phyloP scores from a whole-genome alignment of 1,284 basidiomycete genomes.

The Leccinum pallidistipes region DNA sequence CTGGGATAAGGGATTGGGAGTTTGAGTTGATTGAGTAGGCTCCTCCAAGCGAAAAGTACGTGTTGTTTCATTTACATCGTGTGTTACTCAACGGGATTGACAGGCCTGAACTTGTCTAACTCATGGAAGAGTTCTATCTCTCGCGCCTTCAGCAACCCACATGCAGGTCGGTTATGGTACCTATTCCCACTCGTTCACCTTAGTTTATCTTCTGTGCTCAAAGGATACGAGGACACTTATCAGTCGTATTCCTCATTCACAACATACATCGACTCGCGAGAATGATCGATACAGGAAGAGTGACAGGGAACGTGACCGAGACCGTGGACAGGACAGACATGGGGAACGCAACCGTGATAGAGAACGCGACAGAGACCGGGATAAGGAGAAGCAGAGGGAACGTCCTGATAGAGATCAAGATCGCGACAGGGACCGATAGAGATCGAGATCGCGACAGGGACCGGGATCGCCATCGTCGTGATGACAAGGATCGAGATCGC shows the following conservation, averaged over 20 bases:
- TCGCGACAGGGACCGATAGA: constrained; percentile 37
- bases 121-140: constrained; percentile 53
- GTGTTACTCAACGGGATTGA: constrained; percentile 29
- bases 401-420: constrained; percentile 45
- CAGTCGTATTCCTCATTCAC: constrained; percentile 87
- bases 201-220: constrained; percentile 7
- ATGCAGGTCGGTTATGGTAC: constrained; percentile 51
- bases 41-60: constrained; percentile 49
- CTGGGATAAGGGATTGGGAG: constrained; percentile 82
- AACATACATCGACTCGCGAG: constrained; percentile 42
- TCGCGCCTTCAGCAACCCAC: constrained; percentile 64
- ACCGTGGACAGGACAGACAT: constrained; percentile 44
- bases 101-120: constrained; percentile 38
- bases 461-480: constrained; percentile 38
- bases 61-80: not conserved
- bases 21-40: constrained; percentile 56
- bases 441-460: constrained; percentile 36
- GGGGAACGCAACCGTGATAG: constrained; percentile 47
- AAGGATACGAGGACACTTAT: constrained; percentile 76
- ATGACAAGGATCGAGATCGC: constrained; percentile 42
- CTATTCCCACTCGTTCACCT: not conserved
- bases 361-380: constrained; percentile 41
- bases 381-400: constrained; percentile 42
- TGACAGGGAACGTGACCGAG: constrained; percentile 48
- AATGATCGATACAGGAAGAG: constrained; percentile 45